Conservation (phyloP, 2,329 filamentous ascomycete species). For the Fusarium sp. region DNA sequence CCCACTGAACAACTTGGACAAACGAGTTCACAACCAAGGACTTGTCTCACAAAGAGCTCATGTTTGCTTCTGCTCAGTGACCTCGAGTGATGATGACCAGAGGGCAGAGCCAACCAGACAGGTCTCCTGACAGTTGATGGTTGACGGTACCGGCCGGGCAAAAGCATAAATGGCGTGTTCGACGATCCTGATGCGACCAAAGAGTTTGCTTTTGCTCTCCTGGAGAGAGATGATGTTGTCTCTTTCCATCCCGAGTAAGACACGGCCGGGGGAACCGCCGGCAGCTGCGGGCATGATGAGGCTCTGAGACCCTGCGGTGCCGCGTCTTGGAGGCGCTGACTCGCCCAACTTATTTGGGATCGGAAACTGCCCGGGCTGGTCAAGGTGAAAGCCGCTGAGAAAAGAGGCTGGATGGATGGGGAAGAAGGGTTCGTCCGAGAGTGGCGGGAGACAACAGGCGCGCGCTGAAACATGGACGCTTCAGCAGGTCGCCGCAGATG, state of each 20-base stretch:
- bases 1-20: background rate
- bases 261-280: background rate
- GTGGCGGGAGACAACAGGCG: constrained; percentile 20
- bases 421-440: constrained; percentile 24
- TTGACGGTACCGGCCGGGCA: constrained; percentile 1
- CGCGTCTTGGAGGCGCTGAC: background rate
- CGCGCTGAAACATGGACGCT: constrained; percentile 16
- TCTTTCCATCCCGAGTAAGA: background rate
- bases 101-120: constrained; percentile 9
- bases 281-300: background rate
- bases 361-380: background rate
- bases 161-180: constrained; percentile 3
- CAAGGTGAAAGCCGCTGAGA: background rate
- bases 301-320: background rate
- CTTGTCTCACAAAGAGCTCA: background rate
- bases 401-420: background rate
- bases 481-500: background rate
- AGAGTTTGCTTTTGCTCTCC: constrained; percentile 23
- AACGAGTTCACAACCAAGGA: background rate
- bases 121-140: background rate
- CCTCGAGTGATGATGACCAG: background rate
- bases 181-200: background rate
- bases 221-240: constrained; percentile 1
- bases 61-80: constrained; percentile 21
- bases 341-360: background rate